These are phyloP conservation scores for Penicillium manginii DNA, from an alignment of 495 filamentous ascomycete genomes.

Conservation along the genomic window DNA sequence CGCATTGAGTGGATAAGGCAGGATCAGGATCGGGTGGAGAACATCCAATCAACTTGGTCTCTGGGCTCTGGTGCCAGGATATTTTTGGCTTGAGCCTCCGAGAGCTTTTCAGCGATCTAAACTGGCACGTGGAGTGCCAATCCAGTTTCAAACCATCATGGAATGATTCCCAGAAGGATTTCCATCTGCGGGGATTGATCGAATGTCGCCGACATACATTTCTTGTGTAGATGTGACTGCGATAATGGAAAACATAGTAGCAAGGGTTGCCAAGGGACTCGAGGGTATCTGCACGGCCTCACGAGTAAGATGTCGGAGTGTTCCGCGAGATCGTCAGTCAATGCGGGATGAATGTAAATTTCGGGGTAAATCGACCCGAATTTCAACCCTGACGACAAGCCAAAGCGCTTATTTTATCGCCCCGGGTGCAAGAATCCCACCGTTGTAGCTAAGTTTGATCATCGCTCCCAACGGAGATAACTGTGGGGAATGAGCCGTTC, in stretches of 20 bases:
- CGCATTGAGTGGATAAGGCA: conserved; percentile 5
- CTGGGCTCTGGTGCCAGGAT: background rate
- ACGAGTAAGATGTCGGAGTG: background rate
- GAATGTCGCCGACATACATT: no score
- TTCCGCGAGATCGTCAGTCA: background rate
- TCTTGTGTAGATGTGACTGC: background rate
- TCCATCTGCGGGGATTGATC: no score
- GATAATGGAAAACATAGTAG: background rate
- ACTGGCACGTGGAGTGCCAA: no score
- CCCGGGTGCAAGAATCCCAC: background rate
- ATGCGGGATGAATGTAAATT: background rate
- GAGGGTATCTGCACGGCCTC: background rate
- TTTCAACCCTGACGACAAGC: background rate
- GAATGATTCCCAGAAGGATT: background rate
- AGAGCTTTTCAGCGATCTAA: no score
- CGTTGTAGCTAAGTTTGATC: background rate
- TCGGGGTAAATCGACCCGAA: background rate
- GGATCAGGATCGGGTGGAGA: conserved; percentile 16
- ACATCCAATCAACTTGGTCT: conserved; percentile 16
- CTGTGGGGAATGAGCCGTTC: no score
- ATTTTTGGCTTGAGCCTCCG: background rate
- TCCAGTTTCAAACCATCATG: background rate
- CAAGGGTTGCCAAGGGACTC: background rate
- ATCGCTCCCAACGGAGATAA: no score
- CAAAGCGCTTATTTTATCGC: background rate